A percentile compares a stretch with the other conserved stretches of the same genome.
Evolutionary conservation across 1,284 basidiomycete genomes (phyloP).

Genomic region (Cryptococcus sp.): DNA sequence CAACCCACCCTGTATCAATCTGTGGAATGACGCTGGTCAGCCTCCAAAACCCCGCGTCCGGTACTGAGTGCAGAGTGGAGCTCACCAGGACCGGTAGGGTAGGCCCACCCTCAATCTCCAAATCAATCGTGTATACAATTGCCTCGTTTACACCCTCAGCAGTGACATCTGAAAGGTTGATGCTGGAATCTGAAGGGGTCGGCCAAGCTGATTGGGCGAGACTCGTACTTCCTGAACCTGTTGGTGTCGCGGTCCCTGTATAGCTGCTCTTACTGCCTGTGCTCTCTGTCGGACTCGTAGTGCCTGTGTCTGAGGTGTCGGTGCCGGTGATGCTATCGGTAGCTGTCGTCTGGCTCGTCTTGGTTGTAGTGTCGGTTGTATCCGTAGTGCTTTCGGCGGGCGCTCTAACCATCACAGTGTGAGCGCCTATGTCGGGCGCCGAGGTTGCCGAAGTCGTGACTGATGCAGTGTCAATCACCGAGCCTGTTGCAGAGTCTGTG

Average conservation of each 20-base stretch:
- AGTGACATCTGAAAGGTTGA: neutral
- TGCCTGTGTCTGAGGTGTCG: no score
- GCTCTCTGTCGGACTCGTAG: no score
- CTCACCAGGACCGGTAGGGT: conserved; percentile 10
- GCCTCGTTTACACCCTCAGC: conserved; percentile 4
- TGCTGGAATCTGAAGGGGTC: neutral
- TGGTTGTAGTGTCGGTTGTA: no score
- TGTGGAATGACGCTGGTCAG: neutral
- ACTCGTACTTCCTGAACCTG: neutral
- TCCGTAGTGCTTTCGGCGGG: no score
- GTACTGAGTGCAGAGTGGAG: no score
- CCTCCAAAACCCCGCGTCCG: no score
- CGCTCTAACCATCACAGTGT: no score
- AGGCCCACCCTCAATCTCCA: neutral
- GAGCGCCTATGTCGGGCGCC: no score
- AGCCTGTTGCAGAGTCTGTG: neutral
- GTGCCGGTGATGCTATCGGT: no score
- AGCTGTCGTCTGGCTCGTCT: no score
- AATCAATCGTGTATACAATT: conserved; percentile 11
- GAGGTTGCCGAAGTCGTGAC: neutral
- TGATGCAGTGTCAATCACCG: neutral
- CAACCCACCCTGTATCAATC: conserved; percentile 13
- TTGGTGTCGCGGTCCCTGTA: no score
- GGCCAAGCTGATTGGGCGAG: neutral
- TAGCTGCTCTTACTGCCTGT: no score